Base-by-base conservation (phyloP, 306 rosid genomes). In the Cucurbita moschata region DNA sequence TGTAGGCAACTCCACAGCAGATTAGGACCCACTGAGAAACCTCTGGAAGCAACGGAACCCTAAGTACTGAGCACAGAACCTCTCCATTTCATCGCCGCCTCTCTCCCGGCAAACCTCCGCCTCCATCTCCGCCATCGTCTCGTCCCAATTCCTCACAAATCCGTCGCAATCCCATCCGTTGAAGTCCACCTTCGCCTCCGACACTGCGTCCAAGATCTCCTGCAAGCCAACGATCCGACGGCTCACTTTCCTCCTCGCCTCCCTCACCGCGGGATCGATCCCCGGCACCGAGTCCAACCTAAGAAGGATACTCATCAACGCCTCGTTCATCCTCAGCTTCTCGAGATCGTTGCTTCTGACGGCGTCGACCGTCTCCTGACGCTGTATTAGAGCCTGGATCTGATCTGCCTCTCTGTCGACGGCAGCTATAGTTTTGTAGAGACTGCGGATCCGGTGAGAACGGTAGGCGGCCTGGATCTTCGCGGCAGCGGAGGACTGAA, bases 311-410 rank as follows among this genome's bases (percentile, higher is more conserved):
- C 66, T 77, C 98, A 93, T 93, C 71, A 93, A 67, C 1, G 94
- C 82, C 80, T 93, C 98, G 86, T 93, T 90, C 87, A 90, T 79
- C 75, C 76, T 82, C 75, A 87, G 75, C 82, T 86, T 89, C 88
- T 87, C 97, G 0, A 84, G 78, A 16, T 84, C 85, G 80, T 75
- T 79, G 82, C 82, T 75, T 75, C 97, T 87, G 3, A 93, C 82
- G 18, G 92, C 90, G 78, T 93, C 98, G n/a, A 93, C 96, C 0
- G 97, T 93, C 35, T 93, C 97, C 88, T 93, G 98, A 42, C 85
- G 89, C 46, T 93, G 97, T 84, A 93, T 93, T 26, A 81, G 66
- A 55, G 83, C 78, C 56, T 88, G 88, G 10, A 88, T 83, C 21
- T 30, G 77, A 52, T 87, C 83, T 72, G 98, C 87, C 58, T 88